phyloP scores from a whole-genome alignment of 306 rosid species.

The Fragaria iinumae region DNA sequence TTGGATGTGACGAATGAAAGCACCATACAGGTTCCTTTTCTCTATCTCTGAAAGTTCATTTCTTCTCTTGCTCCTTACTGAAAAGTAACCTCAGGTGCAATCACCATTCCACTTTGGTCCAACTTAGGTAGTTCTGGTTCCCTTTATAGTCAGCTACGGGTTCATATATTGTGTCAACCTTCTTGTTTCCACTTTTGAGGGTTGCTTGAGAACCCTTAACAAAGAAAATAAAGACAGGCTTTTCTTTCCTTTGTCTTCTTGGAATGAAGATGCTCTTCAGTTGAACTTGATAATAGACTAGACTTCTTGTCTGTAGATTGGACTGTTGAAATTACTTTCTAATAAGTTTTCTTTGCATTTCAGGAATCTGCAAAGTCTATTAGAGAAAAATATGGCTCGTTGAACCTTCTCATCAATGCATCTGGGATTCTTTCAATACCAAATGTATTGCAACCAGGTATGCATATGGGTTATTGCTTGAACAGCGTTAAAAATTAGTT shows the following conservation, averaged over 20 bases:
- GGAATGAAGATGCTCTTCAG: neutral
- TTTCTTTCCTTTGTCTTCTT: neutral
- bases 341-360: conserved; percentile 15
- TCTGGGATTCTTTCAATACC: conserved; percentile 92
- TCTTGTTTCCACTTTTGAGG: neutral
- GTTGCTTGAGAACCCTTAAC: neutral
- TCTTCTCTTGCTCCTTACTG: neutral
- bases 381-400: conserved; percentile 61
- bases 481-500: neutral
- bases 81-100: conserved; percentile 5
- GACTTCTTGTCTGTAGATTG: neutral
- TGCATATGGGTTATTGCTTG: conserved; percentile 16
- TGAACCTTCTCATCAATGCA: conserved; percentile 86
- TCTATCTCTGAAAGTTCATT: conserved; percentile 1
- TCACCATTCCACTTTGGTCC: neutral
- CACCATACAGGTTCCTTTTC: conserved; percentile 69
- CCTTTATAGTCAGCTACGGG: neutral
- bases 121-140: neutral
- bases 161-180: neutral
- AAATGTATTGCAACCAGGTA: conserved; percentile 78
- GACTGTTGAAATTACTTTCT: neutral
- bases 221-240: neutral
- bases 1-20: conserved; percentile 78
- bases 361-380: conserved; percentile 81
- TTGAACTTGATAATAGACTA: neutral